Conservation (phyloP, 164 flowering plant genomes). For the Magnolia officinalis region DNA sequence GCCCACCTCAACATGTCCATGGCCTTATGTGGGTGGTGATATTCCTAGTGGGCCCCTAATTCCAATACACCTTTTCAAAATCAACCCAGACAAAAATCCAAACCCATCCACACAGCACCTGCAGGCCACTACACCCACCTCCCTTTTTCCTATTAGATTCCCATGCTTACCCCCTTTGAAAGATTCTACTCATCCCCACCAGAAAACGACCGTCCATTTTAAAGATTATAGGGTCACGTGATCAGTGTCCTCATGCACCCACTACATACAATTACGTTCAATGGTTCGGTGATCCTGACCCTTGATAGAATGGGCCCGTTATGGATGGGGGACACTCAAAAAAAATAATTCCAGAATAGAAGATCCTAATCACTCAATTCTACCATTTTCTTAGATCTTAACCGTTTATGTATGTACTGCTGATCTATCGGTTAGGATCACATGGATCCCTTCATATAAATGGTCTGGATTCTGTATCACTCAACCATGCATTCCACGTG, state of each 20-base stretch:
- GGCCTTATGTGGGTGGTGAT: neutral
- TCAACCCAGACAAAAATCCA: neutral
- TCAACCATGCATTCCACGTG: no score
- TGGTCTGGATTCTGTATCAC: no score
- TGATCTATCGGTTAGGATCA: no score
- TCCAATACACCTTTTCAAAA: neutral
- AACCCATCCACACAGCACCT: neutral
- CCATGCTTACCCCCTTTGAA: constrained; percentile 23
- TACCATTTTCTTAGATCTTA: neutral
- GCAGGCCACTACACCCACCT: neutral
- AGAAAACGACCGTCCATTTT: constrained; percentile 26
- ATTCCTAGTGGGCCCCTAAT: neutral
- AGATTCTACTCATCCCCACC: constrained; percentile 37
- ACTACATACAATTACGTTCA: neutral
- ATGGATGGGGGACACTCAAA: neutral
- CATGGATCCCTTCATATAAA: no score
- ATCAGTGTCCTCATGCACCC: neutral
- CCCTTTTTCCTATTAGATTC: constrained; percentile 21
- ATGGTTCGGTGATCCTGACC: neutral
- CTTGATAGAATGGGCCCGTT: neutral
- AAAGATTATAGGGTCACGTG: neutral
- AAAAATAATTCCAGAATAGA: neutral
- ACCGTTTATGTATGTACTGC: no score
- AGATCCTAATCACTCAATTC: neutral
- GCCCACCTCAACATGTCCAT: constrained; percentile 5